Conservation (phyloP, 106 monocot species). For the Phalaenopsis aphrodite region DNA sequence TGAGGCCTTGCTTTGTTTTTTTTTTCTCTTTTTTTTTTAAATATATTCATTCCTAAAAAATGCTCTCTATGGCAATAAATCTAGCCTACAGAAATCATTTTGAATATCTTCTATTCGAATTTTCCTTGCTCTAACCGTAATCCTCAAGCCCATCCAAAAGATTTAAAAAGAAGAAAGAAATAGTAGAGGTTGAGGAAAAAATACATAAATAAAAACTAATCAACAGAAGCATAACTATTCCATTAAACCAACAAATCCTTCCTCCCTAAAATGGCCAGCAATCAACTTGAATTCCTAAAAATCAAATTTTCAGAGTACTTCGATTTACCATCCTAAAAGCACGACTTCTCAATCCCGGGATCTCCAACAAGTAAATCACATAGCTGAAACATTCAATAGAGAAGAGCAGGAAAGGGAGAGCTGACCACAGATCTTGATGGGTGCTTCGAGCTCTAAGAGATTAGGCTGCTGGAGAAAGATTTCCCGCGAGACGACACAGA, state of each 20-base stretch:
- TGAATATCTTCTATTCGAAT: too few relatives aligned
- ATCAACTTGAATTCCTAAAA: conserved; percentile 1
- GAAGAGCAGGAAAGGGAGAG: background rate
- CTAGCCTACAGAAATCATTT: too few relatives aligned
- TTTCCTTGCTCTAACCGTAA: too few relatives aligned
- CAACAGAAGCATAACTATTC: background rate
- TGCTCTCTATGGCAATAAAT: too few relatives aligned
- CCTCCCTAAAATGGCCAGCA: background rate
- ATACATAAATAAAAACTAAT: background rate
- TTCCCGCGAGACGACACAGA: conserved; percentile 42
- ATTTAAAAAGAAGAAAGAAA: background rate
- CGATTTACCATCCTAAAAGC: background rate
- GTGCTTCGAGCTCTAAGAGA: conserved; percentile 53
- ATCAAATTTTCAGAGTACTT: background rate
- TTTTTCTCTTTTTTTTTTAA: too few relatives aligned
- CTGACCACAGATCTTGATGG: conserved; percentile 60
- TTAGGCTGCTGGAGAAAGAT: conserved; percentile 53
- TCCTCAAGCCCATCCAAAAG: background rate
- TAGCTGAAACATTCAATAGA: background rate
- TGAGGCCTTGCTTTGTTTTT: too few relatives aligned
- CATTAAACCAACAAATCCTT: background rate
- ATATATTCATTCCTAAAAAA: too few relatives aligned
- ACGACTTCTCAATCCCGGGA: background rate
- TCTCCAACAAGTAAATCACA: background rate
- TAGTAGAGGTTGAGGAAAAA: background rate